Base-by-base conservation (phyloP, 805 yeast species). In the Starmerella floris region DNA sequence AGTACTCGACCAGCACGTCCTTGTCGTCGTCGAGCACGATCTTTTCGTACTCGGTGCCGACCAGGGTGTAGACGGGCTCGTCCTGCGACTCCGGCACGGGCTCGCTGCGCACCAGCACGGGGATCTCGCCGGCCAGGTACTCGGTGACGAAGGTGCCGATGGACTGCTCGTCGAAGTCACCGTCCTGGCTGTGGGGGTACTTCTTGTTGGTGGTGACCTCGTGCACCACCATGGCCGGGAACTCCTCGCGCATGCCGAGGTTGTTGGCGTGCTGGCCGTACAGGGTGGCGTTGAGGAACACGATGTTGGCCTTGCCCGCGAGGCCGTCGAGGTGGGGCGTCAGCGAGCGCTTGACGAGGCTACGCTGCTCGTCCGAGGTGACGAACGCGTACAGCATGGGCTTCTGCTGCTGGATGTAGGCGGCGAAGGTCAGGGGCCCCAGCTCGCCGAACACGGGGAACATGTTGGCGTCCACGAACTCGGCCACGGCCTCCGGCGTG, bases 381-480 rank as follows among this genome's bases (percentile, higher is more conserved):
- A 82, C 84, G 69, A 91, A 91, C 62, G 81, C 77, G 71, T 87
- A 88, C 42, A 83, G 93, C 52, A 91, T 65, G 49, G 98, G 98
- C 43, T 76, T 51, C 28, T 75, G 72, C 46, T 85, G 66, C 43
- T 69, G 64, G 72, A 83, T 75, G 69, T 87, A 91, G 33, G 69
- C 59, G 63, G 71, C 67, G 72, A 79, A 91, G 50, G 91, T 79
- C 41, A 73, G 69, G 51, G 91, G 85, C 56, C 76, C 77, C 51
- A 88, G 75, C 64, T 87, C 95, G 57, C 94, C 95, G 55, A 87
- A 79, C 56, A 73, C 69, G 44, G 96, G 95, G 60, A 81, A 72
- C 38, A 79, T 63, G 66, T 85, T 91, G 51, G 64, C 61, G 42
- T 64, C 62, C 52, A 77, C 64, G 58, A 78, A 79, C 28, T 63